These are phyloP conservation scores for Orbilia ellipsospora DNA, from an alignment of 2,329 filamentous ascomycete genomes.

Conservation along the genomic window DNA sequence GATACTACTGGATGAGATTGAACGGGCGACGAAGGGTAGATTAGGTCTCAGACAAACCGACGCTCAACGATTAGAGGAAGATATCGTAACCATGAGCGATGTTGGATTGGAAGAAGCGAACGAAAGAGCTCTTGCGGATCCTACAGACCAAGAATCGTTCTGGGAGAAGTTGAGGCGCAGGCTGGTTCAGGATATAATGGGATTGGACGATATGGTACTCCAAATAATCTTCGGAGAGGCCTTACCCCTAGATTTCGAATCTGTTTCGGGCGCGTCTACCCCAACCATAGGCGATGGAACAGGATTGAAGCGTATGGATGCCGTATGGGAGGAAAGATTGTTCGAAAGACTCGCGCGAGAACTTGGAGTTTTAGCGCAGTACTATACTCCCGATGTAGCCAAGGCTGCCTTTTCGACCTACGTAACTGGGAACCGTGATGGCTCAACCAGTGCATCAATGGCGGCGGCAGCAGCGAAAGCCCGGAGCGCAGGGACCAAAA, in stretches of 20 bases:
- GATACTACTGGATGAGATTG: constrained; percentile 86
- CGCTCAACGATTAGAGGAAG: constrained; percentile 60
- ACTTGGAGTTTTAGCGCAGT: constrained; percentile 81
- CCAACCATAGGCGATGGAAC: constrained; percentile 63
- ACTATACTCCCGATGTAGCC: constrained; percentile 81
- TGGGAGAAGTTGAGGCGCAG: constrained; percentile 84
- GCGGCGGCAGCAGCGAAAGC: constrained; percentile 11
- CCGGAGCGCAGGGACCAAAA: constrained; percentile 27
- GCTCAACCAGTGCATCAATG: neutral
- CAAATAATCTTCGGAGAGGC: constrained; percentile 88
- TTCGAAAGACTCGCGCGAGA: constrained; percentile 87
- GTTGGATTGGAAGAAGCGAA: constrained; percentile 63
- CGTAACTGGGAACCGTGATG: constrained; percentile 63
- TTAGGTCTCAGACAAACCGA: constrained; percentile 55
- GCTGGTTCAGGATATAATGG: constrained; percentile 88
- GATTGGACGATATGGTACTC: constrained; percentile 85
- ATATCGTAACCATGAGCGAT: constrained; percentile 59
- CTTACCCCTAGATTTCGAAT: constrained; percentile 67
- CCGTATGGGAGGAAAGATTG: constrained; percentile 78
- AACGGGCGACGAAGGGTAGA: constrained; percentile 81
- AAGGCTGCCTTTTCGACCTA: constrained; percentile 82
- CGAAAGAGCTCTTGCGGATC: constrained; percentile 64
- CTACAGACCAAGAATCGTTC: constrained; percentile 69
- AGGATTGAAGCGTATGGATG: constrained; percentile 59
- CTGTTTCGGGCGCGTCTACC: constrained; percentile 61